Evolutionary conservation across 2,329 filamentous ascomycete species (phyloP).

Genomic region (Hypoxylon sp.): DNA sequence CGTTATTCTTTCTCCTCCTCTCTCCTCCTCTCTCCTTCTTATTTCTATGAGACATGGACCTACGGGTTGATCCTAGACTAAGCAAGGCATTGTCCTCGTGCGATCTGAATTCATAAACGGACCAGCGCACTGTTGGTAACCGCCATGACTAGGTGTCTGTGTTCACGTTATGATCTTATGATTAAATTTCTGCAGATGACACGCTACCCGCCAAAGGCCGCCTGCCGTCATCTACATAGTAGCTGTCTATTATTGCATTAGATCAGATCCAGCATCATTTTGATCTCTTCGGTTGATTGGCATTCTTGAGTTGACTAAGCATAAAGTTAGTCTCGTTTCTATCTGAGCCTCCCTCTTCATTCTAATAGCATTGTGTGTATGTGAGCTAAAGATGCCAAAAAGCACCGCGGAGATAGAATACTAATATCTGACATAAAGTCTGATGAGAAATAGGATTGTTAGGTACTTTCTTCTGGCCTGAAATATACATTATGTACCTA

Average conservation of each 20-base stretch:
- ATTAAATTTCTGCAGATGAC: neutral
- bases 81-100: conserved; percentile 1
- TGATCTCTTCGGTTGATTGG: neutral
- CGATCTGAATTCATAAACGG: neutral
- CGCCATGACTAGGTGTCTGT: conserved; percentile 3
- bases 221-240: neutral
- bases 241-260: neutral
- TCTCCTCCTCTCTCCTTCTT: neutral
- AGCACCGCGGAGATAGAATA: neutral
- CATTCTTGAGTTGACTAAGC: neutral
- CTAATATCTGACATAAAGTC: neutral
- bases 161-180: conserved; percentile 17
- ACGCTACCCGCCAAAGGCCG: conserved; percentile 1
- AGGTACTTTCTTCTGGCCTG: neutral
- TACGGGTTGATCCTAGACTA: neutral
- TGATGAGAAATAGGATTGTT: neutral
- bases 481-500: neutral
- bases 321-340: neutral
- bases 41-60: neutral
- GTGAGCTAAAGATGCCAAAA: neutral
- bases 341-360: neutral
- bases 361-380: neutral
- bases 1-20: neutral
- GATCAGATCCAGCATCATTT: neutral
- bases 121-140: neutral